These are phyloP conservation scores for Pulicaria dysenterica DNA, from an alignment of 129 eudicot genomes.

Conservation along the genomic window DNA sequence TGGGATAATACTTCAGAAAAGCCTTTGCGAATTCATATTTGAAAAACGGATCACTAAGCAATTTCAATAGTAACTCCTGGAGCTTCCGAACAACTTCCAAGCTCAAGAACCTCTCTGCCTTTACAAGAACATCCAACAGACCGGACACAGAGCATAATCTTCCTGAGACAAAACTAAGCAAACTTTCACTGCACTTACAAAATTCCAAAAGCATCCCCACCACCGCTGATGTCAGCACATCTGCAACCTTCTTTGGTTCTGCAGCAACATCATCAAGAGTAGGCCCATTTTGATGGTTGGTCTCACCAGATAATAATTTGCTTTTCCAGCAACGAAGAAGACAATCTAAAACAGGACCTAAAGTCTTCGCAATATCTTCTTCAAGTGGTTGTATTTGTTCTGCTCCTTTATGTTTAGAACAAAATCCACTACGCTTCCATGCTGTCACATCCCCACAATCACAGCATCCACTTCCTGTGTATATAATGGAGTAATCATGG, in stretches of 20 bases:
- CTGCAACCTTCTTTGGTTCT: constrained; percentile 47
- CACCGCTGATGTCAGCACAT: constrained; percentile 65
- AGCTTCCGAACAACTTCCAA: constrained; percentile 61
- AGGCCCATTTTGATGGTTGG: constrained; percentile 34
- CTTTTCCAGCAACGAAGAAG: constrained; percentile 64
- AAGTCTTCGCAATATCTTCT: constrained; percentile 56
- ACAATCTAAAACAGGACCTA: constrained; percentile 77
- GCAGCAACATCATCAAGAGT: constrained; percentile 33
- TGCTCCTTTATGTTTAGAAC: constrained; percentile 98
- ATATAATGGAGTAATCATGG: constrained; percentile 89
- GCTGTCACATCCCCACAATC: constrained; percentile 99
- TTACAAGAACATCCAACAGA: constrained; percentile 69
- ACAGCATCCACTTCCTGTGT: constrained; percentile 98
- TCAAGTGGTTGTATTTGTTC: constrained; percentile 94
- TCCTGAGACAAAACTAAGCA: constrained; percentile 86
- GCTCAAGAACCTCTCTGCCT: constrained; percentile 75
- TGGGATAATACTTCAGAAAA: constrained; percentile 73
- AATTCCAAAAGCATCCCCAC: constrained; percentile 91
- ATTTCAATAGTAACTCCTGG: constrained; percentile 82
- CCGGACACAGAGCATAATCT: constrained; percentile 55
- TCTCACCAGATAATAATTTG: constrained; percentile 47
- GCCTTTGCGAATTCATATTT: constrained; percentile 94
- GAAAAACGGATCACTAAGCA: constrained; percentile 82
- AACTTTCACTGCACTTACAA: constrained; percentile 81
- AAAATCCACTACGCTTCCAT: constrained; percentile 96